phyloP scores from a whole-genome alignment of 1,284 basidiomycete species.

The Trichosporon inkin region DNA sequence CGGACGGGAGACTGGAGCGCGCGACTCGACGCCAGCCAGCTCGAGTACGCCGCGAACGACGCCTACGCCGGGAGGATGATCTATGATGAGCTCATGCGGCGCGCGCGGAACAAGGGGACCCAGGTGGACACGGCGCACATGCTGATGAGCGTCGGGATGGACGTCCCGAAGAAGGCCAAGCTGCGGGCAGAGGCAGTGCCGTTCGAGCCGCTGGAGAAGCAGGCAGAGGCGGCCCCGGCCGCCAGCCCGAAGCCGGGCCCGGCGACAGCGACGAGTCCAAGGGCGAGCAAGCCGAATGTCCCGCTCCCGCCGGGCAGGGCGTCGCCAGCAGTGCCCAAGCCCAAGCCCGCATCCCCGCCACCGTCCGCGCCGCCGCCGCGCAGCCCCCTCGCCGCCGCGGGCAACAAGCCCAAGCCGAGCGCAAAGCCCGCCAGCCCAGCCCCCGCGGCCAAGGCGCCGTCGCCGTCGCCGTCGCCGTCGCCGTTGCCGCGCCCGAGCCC shows the following conservation, averaged over 20 bases:
- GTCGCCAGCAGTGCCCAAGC: not conserved
- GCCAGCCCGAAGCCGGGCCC: not conserved
- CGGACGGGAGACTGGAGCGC: conserved; percentile 44
- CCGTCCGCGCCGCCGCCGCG: not conserved
- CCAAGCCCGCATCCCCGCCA: not conserved
- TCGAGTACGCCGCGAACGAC: conserved; percentile 51
- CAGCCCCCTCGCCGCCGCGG: not conserved
- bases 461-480: too few relatives aligned
- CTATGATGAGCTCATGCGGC: conserved; percentile 20
- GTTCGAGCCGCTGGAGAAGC: not conserved
- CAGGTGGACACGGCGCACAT: not conserved
- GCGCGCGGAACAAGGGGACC: not conserved
- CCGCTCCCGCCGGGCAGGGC: too few relatives aligned
- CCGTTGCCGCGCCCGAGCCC: too few relatives aligned
- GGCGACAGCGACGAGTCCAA: not conserved
- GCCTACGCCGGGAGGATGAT: conserved; percentile 45
- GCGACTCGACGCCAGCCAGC: conserved; percentile 32
- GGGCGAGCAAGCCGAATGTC: not conserved
- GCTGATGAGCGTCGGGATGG: not conserved
- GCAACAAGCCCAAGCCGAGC: not conserved
- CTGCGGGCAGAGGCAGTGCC: not conserved
- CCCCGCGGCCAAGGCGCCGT: too few relatives aligned
- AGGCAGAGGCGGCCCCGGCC: not conserved
- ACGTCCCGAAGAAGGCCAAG: not conserved
- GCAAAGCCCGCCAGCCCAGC: not conserved